Percentiles rank a stretch among this genome's conserved stretches.
Conservation (phyloP, 257 asterid species). For the Linderniella brevidens region DNA sequence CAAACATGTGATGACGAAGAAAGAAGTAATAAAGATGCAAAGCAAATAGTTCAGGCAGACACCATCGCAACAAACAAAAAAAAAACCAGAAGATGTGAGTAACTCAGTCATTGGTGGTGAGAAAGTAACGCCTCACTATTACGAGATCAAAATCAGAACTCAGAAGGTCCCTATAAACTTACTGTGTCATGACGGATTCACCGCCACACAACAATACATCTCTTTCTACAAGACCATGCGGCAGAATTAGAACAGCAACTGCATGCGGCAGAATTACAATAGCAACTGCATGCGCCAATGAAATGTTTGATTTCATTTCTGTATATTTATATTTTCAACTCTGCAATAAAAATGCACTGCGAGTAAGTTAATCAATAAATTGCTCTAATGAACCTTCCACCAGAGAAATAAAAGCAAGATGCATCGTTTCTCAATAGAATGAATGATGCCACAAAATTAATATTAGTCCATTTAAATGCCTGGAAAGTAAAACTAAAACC, state of each 20-base stretch:
- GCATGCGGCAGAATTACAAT: conserved; percentile 31
- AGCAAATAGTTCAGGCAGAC: too few relatives aligned
- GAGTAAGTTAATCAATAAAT: too few relatives aligned
- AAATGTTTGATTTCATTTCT: conserved; percentile 26
- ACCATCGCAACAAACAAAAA: conserved; percentile 7
- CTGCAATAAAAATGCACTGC: conserved; percentile 15
- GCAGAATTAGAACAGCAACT: conserved; percentile 28
- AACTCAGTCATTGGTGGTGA: conserved; percentile 3
- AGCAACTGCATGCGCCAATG: conserved; percentile 41
- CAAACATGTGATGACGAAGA: too few relatives aligned
- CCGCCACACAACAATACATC: conserved; percentile 56
- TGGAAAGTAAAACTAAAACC: too few relatives aligned
- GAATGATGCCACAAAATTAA: too few relatives aligned
- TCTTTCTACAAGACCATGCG: conserved; percentile 30
- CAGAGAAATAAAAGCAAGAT: too few relatives aligned
- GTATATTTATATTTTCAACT: conserved; percentile 51
- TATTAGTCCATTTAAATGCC: too few relatives aligned
- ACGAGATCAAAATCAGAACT: neutral
- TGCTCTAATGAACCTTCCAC: too few relatives aligned
- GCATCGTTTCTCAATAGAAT: too few relatives aligned
- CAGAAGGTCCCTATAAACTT: conserved; percentile 11
- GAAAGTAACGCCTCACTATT: neutral
- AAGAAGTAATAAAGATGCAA: too few relatives aligned
- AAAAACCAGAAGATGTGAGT: too few relatives aligned
- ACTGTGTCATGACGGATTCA: conserved; percentile 33